phyloP scores from a whole-genome alignment of 2,329 filamentous ascomycete species.

The Ramichloridium luteum region DNA sequence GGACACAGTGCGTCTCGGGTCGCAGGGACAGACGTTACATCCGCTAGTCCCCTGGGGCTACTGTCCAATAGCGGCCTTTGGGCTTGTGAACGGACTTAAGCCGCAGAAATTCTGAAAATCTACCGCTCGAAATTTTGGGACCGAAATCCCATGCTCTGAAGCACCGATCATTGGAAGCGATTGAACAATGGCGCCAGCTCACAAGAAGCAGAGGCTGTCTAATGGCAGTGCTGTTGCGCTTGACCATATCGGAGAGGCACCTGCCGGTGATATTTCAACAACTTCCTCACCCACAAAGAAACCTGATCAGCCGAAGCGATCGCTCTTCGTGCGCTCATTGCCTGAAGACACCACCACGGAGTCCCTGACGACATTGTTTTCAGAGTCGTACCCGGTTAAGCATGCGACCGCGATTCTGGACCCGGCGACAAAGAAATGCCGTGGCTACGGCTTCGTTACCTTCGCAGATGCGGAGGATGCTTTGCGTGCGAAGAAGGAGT shows the following conservation, averaged over 20 bases:
- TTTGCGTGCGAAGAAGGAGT: slow-evolving; percentile 62
- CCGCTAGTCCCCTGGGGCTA: neutral
- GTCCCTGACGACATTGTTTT: slow-evolving; percentile 76
- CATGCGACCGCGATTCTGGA: slow-evolving; percentile 90
- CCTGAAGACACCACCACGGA: slow-evolving; percentile 69
- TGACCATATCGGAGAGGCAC: slow-evolving; percentile 5
- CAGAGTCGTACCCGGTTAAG: slow-evolving; percentile 85
- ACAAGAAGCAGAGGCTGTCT: slow-evolving; percentile 22
- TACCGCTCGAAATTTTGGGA: too few species aligned
- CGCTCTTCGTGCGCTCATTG: slow-evolving; percentile 84
- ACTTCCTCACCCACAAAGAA: neutral
- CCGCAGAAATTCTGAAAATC: too few species aligned
- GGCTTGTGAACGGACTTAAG: too few species aligned
- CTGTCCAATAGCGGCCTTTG: too few species aligned
- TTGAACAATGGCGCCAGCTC: slow-evolving; percentile 17
- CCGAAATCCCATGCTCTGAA: too few species aligned
- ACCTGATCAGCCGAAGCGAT: slow-evolving; percentile 15
- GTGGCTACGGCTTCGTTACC: slow-evolving; percentile 93
- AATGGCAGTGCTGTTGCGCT: slow-evolving; percentile 16
- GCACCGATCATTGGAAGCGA: too few species aligned
- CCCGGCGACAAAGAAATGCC: slow-evolving; percentile 70
- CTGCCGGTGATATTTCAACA: slow-evolving; percentile 1
- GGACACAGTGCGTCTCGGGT: slow-evolving; percentile 1
- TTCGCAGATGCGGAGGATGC: slow-evolving; percentile 92
- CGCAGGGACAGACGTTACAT: neutral